Conservation (phyloP, 108 stramenopile species). For the Stephanodiscus minutulus region DNA sequence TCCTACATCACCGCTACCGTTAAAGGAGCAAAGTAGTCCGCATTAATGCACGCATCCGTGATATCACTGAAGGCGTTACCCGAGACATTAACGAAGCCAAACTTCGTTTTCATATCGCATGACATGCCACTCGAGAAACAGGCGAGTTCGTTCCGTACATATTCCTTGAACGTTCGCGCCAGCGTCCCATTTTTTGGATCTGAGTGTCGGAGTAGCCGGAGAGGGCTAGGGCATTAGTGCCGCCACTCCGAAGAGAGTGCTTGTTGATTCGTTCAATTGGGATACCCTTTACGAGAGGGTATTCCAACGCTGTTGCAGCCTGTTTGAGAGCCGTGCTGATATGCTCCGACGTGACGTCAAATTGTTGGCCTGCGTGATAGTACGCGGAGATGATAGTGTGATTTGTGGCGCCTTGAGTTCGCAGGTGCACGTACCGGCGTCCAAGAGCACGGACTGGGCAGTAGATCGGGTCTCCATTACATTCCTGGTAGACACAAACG, state of each 20-base stretch:
- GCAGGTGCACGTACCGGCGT: not conserved
- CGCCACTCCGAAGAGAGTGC: not conserved
- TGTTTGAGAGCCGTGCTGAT: not conserved
- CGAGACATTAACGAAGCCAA: not conserved
- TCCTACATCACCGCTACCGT: too few species aligned
- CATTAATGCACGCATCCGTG: not conserved
- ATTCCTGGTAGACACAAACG: not conserved
- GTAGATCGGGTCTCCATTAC: not conserved
- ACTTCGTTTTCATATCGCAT: conserved; percentile 3
- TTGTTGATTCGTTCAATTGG: not conserved
- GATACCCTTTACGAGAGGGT: not conserved
- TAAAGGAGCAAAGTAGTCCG: too few species aligned
- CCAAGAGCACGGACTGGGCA: not conserved
- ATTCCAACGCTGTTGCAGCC: not conserved
- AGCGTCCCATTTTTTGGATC: conserved; percentile 13
- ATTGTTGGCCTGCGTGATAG: not conserved
- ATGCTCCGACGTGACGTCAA: not conserved
- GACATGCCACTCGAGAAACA: conserved; percentile 8
- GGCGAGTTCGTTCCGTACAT: conserved; percentile 2
- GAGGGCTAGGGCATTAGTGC: conserved; percentile 13
- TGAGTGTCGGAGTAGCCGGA: not conserved
- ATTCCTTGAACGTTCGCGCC: conserved; percentile 15
- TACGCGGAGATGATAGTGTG: not conserved
- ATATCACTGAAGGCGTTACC: conserved; percentile 7
- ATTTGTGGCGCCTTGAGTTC: not conserved